Evolutionary conservation across 2,329 filamentous ascomycete genomes (phyloP).

Genomic region (Stachybotrys elegans): DNA sequence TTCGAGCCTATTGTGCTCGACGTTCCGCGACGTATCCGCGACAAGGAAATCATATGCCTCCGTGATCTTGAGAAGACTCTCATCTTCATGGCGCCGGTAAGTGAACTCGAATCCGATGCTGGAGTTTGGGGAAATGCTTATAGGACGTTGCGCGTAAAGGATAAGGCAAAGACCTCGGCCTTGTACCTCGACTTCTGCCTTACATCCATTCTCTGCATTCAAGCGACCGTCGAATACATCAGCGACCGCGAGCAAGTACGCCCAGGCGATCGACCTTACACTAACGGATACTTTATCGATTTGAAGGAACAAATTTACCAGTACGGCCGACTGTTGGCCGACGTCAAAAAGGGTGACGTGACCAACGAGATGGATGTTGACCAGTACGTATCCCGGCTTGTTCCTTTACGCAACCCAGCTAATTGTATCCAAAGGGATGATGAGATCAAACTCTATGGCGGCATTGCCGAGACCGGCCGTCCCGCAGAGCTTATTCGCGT

Average conservation of each 20-base stretch:
- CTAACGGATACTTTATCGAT: conserved; percentile 94
- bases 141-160: conserved; percentile 69
- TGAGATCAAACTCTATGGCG: conserved; percentile 75
- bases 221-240: conserved; percentile 81
- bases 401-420: conserved; percentile 22
- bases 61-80: conserved; percentile 93
- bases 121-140: conserved; percentile 60
- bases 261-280: conserved; percentile 83
- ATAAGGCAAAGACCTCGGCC: conserved; percentile 65
- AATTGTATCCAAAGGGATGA: conserved; percentile 40
- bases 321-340: conserved; percentile 80
- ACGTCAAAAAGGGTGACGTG: conserved; percentile 62
- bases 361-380: conserved; percentile 55
- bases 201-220: conserved; percentile 82
- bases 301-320: conserved; percentile 88
- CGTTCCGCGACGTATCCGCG: conserved; percentile 72
- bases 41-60: conserved; percentile 83
- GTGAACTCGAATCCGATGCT: conserved; percentile 56
- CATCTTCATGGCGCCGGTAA: conserved; percentile 88
- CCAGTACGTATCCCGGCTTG: conserved; percentile 41
- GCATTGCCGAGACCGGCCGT: conserved; percentile 73
- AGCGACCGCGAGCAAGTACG: conserved; percentile 82
- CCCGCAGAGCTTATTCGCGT: conserved; percentile 80
- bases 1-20: conserved; percentile 78
- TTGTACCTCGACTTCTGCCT: conserved; percentile 85